Base-by-base conservation (phyloP, 768 basidiomycete species). In the Royoungia palumana region DNA sequence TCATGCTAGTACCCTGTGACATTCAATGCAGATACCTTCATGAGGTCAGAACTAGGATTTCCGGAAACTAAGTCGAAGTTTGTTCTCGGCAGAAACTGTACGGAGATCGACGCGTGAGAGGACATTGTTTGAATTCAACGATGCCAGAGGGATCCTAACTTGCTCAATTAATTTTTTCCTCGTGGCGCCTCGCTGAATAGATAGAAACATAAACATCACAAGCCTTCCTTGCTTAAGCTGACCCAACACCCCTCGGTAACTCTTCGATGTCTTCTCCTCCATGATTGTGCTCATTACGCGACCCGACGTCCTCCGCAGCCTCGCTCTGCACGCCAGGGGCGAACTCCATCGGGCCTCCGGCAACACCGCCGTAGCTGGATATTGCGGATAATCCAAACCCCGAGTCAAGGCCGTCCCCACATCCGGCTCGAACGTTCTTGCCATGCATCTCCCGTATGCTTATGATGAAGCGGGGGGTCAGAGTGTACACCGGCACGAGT, bases 61-160 rank as follows among this genome's bases (percentile, higher is more conserved):
- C 87, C 84, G 82, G 79, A 68, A 44, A 46, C 65, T 86, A 85
- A 89, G 86, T 85, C 88, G 81, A 85, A 81, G 84, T 86, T 85
- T 85, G 80, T 63, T 87, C 88, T 89, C 85, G 86, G 83, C 85
- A 87, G 67, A 51, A 54, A 30, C 71, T 50, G 53, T 88, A 87
- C 86, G 86, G 86, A 89, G 87, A 87, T 86, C 86, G 30, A 9
- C 27, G 27, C 11, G 11, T 28, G 27, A 28, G 11, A 28, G 27
- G 9, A 8, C 27, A 32, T 32, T 13, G 30, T 28, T 28, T 9
- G 27, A 28, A 28, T 9, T 10, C 13, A 14, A 32, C 30, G 7
- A 32, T 12, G 30, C 14, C 13, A 28, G 27, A 9, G 27, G 8
- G 27, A 28, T 28, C 7, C 27, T n/a, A n/a, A n/a, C n/a, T n/a